Evolutionary conservation across 257 asterid species (phyloP).

Genomic region (Paraleonurus japonicus): DNA sequence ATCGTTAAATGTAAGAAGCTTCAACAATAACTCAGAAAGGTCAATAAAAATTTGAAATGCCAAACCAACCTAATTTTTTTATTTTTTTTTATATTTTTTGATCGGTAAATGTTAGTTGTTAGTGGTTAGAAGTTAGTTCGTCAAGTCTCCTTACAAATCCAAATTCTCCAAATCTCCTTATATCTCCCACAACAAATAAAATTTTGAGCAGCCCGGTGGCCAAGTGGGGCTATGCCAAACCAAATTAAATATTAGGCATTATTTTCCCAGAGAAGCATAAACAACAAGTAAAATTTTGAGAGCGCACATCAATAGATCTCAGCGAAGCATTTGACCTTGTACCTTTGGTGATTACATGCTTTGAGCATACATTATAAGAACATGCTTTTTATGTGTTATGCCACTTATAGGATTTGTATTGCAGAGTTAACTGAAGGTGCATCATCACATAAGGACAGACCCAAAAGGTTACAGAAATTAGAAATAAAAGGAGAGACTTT

Average conservation of each 20-base stretch:
- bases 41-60: background rate
- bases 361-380: background rate
- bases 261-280: conserved; percentile 1
- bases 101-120: no score
- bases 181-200: no score
- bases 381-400: background rate
- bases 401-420: conserved; percentile 4
- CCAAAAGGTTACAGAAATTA: background rate
- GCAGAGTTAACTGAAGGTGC: background rate
- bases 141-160: no score
- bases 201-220: no score
- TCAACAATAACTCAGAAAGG: conserved; percentile 18
- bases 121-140: no score
- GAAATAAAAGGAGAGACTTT: background rate
- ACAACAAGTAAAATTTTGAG: background rate
- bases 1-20: conserved; percentile 13
- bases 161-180: no score
- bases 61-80: no score
- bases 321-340: background rate
- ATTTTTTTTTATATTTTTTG: no score
- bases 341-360: background rate
- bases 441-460: background rate
- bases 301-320: background rate
- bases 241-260: background rate
- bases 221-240: no score